phyloP scores from a whole-genome alignment of 75 land plant species.

The Ceratopteris richardii region DNA sequence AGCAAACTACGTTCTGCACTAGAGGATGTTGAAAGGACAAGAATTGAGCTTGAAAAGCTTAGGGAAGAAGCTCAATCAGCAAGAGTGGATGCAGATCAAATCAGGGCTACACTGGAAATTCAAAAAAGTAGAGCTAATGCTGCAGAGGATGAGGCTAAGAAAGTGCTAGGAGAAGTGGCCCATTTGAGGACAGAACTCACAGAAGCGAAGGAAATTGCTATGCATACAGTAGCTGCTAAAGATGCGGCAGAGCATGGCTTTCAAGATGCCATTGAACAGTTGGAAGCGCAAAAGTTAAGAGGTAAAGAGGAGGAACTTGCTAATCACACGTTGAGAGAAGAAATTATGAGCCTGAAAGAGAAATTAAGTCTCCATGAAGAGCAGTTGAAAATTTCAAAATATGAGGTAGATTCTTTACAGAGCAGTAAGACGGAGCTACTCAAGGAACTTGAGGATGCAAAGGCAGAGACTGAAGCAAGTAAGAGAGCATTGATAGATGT shows the following conservation, averaged over 20 bases:
- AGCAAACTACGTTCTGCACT: too few species aligned
- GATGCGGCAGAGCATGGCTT: too few species aligned
- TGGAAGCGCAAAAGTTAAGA: background rate
- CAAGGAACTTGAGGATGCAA: background rate
- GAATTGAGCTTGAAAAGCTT: background rate
- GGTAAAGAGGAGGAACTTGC: background rate
- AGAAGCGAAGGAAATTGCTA: too few species aligned
- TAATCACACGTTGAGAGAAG: background rate
- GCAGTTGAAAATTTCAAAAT: background rate
- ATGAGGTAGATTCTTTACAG: background rate
- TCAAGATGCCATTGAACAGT: too few species aligned
- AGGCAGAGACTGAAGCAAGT: background rate
- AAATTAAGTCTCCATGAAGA: background rate
- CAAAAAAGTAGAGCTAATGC: background rate
- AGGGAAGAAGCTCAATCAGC: conserved; percentile 1
- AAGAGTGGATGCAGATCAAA: background rate
- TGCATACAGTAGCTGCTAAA: too few species aligned
- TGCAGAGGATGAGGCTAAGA: background rate
- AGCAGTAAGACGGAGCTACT: background rate
- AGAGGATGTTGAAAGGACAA: too few species aligned
- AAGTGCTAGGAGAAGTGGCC: background rate
- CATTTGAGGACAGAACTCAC: too few species aligned
- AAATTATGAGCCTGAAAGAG: background rate
- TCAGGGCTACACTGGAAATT: background rate
- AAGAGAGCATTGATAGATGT: conserved; percentile 1